Conservation (phyloP, 1,139 yeast genomes). For the Blastobotrys petasosporus region DNA sequence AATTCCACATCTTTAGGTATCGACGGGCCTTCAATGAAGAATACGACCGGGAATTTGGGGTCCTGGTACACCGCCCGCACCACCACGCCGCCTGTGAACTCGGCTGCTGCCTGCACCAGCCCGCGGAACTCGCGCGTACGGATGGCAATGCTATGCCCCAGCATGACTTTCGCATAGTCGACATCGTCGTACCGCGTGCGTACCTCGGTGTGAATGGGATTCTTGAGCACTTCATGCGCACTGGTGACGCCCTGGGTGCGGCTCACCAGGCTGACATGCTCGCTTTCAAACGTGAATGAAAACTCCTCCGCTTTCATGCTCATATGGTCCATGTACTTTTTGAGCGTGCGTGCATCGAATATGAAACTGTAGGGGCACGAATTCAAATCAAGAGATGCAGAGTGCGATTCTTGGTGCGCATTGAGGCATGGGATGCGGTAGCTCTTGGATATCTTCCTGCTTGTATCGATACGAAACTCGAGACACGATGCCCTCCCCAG, state of each 20-base stretch:
- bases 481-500: constrained; percentile 11
- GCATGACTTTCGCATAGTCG: constrained; percentile 21
- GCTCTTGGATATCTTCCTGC: constrained; percentile 25
- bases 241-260: constrained; percentile 25
- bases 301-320: constrained; percentile 30
- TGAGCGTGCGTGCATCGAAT: constrained; percentile 24
- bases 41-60: constrained; percentile 26
- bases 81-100: constrained; percentile 9
- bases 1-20: constrained; percentile 17
- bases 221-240: constrained; percentile 27
- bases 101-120: constrained; percentile 22
- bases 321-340: constrained; percentile 28
- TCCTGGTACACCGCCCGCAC: constrained; percentile 16
- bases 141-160: constrained; percentile 21
- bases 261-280: constrained; percentile 22
- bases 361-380: constrained; percentile 20
- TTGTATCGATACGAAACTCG: constrained; percentile 18
- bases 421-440: constrained; percentile 26
- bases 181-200: constrained; percentile 22
- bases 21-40: constrained; percentile 15
- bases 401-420: constrained; percentile 21
- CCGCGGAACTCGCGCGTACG: constrained; percentile 30
- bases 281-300: constrained; percentile 21
- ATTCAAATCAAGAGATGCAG: constrained; percentile 18
- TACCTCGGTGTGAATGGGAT: constrained; percentile 29